These are phyloP conservation scores for Venustampulla echinocandica DNA, from an alignment of 495 filamentous ascomycete genomes.

Conservation along the genomic window DNA sequence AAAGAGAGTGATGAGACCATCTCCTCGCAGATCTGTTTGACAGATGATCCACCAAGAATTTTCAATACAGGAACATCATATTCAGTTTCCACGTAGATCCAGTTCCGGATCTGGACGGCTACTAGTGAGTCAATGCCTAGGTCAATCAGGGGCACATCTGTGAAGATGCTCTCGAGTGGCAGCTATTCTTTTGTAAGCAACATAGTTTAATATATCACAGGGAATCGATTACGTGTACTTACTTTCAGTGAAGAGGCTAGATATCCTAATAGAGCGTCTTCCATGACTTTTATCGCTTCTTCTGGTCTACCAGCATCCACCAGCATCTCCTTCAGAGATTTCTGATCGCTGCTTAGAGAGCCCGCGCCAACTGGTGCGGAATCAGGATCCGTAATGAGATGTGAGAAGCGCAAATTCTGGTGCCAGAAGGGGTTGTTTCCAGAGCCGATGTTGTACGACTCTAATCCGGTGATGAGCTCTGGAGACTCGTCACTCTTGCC, in stretches of 20 bases:
- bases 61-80: background rate
- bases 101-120: constrained; percentile 28
- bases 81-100: constrained; percentile 12
- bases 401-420: background rate
- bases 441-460: background rate
- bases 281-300: too few species aligned
- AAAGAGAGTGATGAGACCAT: background rate
- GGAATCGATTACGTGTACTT: too few species aligned
- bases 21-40: background rate
- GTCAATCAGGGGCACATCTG: background rate
- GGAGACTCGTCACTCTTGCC: constrained; percentile 25
- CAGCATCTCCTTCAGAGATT: too few species aligned
- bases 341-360: too few species aligned
- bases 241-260: too few species aligned
- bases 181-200: too few species aligned
- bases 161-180: too few species aligned
- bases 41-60: background rate
- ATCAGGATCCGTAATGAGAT: too few species aligned
- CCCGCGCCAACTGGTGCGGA: too few species aligned
- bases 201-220: too few species aligned
- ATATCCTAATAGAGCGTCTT: too few species aligned
- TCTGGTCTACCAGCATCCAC: too few species aligned
- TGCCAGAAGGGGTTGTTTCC: constrained; percentile 1
- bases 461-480: constrained; percentile 21
- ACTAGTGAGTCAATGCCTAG: constrained; percentile 30